These are phyloP conservation scores for Solanum neorickii DNA, from an alignment of 257 asterid genomes.

Conservation along the genomic window DNA sequence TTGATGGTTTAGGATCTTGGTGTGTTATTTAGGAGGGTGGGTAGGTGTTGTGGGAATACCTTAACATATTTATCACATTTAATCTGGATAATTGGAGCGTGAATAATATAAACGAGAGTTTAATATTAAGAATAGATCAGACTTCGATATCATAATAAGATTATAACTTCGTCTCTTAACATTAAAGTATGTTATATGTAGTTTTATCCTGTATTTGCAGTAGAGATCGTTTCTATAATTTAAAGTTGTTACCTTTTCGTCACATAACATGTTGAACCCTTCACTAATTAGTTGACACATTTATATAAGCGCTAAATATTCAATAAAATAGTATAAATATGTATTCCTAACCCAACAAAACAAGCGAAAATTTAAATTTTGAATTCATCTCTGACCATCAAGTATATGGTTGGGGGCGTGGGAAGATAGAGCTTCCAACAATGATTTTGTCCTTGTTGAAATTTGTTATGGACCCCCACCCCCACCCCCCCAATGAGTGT, in stretches of 20 bases:
- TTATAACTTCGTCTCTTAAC: not conserved
- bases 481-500: not conserved
- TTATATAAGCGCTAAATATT: not conserved
- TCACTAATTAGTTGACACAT: not conserved
- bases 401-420: too few species aligned
- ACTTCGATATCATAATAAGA: not conserved
- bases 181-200: too few species aligned
- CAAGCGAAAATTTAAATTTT: too few species aligned
- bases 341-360: accelerated
- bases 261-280: not conserved
- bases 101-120: not conserved
- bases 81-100: not conserved
- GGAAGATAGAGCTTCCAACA: too few species aligned
- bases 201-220: accelerated
- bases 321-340: not conserved
- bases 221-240: not conserved
- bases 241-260: accelerated
- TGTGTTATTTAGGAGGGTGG: not conserved
- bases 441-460: too few species aligned
- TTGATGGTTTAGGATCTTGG: not conserved
- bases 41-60: not conserved
- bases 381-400: accelerated
- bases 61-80: not conserved
- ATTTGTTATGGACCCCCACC: not conserved
- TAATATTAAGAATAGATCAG: accelerated